A percentile compares a stretch with the other conserved stretches of the same genome.
Evolutionary conservation across 305 asterid genomes (phyloP).

Genomic region (Salvia sclarea): DNA sequence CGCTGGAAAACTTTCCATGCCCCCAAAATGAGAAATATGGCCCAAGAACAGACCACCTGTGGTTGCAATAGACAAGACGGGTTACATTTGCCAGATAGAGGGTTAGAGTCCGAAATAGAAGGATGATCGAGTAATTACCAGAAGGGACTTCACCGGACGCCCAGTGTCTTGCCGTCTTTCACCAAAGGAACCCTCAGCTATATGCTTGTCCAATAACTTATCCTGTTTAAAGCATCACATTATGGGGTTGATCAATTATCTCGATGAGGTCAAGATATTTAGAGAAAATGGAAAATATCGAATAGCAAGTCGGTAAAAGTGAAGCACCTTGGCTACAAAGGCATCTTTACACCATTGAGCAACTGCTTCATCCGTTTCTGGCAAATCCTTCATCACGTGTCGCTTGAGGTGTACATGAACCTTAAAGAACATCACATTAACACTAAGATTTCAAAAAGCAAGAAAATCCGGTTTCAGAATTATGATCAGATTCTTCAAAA

Average conservation of each 20-base stretch:
- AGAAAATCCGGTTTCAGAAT: not conserved
- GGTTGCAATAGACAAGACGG: constrained; percentile 22
- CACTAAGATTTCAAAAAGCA: not conserved
- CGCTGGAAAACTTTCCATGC: constrained; percentile 57
- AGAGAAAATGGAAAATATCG: not conserved
- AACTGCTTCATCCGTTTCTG: constrained; percentile 75
- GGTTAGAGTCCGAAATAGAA: constrained; percentile 17
- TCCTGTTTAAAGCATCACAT: constrained; percentile 42
- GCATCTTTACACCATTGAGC: constrained; percentile 93
- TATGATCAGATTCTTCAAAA: not conserved
- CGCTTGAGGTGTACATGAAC: constrained; percentile 89
- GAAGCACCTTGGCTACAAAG: constrained; percentile 72
- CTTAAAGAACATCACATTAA: constrained; percentile 39
- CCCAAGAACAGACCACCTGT: constrained; percentile 87
- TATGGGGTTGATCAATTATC: constrained; percentile 2
- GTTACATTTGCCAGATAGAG: constrained; percentile 18
- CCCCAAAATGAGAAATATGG: constrained; percentile 55
- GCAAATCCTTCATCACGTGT: constrained; percentile 81
- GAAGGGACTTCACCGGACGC: constrained; percentile 82
- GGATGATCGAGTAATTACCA: constrained; percentile 48
- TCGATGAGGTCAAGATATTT: not conserved
- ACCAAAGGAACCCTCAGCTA: constrained; percentile 63
- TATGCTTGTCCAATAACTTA: constrained; percentile 74
- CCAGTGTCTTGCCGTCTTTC: constrained; percentile 64
- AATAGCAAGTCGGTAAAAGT: constrained; percentile 1